Evolutionary conservation across 202 grass and related monocot genomes (phyloP), one percentile per base, ranked within the genome.

Genomic region (Musa balbisiana): DNA sequence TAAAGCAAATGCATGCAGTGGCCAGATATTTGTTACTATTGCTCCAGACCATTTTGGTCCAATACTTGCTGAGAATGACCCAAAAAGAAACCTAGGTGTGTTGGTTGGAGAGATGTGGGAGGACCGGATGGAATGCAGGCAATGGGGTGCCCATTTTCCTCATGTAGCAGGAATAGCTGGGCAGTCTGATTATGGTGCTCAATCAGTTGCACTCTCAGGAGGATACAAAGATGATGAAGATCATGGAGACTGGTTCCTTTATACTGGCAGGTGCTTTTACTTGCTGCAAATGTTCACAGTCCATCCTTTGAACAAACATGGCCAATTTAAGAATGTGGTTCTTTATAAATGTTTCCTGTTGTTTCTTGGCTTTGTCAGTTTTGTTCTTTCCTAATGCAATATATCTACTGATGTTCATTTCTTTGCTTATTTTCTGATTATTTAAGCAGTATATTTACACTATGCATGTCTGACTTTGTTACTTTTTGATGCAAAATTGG

Each of bases 191-290:
- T 52, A 65, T 52, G 74, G 74, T 53, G 74, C 75, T 64, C 75
- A 77, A 24, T 77, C 75, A 13, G 75, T 77, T 77, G 75, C 75
- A 11, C 75, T 77, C 12, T 77, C 75, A 53, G 75, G 75, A 77
- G 75, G 75, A 53, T 77, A 77, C 3, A 12, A 66, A 77, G 75
- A 77, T 66, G 75, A 77, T 26, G 75, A 77, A 52, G 75, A 77
- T 52, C 75, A 77, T 77, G 75, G 75, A 66, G 75, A 77, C n/a
- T 77, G 75, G 75, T 77, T 77, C 62, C 75, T 77, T 49, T 77
- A 77, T 16, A 77, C 75, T 66, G 75, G 75, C 75, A 77, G 75
- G 75, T 77, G 52, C 12, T 52, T 53, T 33, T 27, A 22, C 56
- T 43, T 17, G 2, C 17, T n/a, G 51, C 17, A 53, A 53, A 67